A percentile compares a stretch with the other conserved stretches of the same genome.
Evolutionary conservation across 441 rosid species (phyloP).

Genomic region (Corymbia citriodora): DNA sequence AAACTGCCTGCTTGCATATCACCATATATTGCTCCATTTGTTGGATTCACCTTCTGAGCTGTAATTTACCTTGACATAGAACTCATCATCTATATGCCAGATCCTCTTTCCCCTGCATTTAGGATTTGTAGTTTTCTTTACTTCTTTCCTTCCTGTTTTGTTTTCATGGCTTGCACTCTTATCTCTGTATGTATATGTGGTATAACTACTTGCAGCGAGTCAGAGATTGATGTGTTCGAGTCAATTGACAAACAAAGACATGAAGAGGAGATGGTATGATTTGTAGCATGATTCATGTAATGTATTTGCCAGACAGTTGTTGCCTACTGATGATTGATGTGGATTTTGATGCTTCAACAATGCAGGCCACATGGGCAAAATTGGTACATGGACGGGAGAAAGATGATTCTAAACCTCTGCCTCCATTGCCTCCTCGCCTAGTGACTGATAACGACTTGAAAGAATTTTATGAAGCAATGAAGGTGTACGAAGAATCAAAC

Average conservation of each 20-base stretch:
- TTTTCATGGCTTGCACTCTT: background rate
- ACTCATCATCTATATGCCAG: background rate
- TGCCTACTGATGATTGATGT: background rate
- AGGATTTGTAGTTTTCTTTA: background rate
- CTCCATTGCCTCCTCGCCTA: slow-evolving; percentile 76
- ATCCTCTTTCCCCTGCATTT: background rate
- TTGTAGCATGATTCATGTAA: background rate
- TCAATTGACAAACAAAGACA: slow-evolving; percentile 70
- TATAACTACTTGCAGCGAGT: slow-evolving; percentile 39
- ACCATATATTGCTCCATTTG: background rate
- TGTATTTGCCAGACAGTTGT: background rate
- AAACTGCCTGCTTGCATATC: background rate
- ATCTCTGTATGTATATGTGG: background rate
- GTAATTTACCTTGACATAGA: background rate
- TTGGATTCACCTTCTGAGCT: background rate
- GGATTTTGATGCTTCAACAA: background rate
- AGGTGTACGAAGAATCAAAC: slow-evolving; percentile 55
- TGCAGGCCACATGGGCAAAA: slow-evolving; percentile 76
- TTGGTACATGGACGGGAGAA: slow-evolving; percentile 42
- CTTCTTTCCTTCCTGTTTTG: background rate
- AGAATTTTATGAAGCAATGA: slow-evolving; percentile 62
- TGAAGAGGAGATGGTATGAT: slow-evolving; percentile 69
- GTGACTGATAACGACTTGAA: slow-evolving; percentile 81
- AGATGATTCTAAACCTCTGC: slow-evolving; percentile 35
- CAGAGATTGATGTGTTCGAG: slow-evolving; percentile 90